Conservation (phyloP, 805 yeast genomes). For the Cyberlindnera saturnus region DNA sequence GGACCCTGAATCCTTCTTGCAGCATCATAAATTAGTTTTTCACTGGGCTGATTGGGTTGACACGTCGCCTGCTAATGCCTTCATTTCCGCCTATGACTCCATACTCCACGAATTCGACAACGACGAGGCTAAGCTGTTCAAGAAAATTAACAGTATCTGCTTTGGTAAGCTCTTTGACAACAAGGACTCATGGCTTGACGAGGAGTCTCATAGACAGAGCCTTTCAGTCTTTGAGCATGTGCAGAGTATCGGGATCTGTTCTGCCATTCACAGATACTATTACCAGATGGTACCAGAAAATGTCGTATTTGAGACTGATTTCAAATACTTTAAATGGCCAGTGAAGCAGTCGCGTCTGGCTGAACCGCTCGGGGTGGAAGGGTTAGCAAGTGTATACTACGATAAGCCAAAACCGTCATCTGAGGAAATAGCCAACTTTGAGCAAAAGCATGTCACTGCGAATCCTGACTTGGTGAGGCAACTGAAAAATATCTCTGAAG, state of each 20-base stretch:
- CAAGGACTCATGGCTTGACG: constrained; percentile 23
- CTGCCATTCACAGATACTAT: constrained; percentile 22
- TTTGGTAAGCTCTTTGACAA: constrained; percentile 15
- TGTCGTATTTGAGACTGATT: constrained; percentile 20
- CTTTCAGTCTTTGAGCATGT: constrained; percentile 20
- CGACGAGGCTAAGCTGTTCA: constrained; percentile 3
- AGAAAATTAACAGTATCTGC: constrained; percentile 14
- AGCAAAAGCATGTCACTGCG: no score
- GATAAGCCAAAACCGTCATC: neutral
- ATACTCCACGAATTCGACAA: constrained; percentile 7
- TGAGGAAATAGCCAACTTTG: no score
- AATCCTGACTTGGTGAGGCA: no score
- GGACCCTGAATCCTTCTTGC: constrained; percentile 13
- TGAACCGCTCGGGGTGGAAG: constrained; percentile 18
- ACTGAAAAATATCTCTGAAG: no score
- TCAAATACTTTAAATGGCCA: neutral
- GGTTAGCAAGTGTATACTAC: constrained; percentile 12
- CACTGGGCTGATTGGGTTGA: constrained; percentile 32
- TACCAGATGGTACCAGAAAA: constrained; percentile 25
- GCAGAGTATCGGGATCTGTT: constrained; percentile 23
- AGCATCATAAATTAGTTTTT: constrained; percentile 11
- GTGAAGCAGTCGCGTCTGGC: constrained; percentile 16
- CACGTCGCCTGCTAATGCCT: constrained; percentile 21
- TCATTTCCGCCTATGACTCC: constrained; percentile 23
- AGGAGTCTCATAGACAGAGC: constrained; percentile 11